Conservation (phyloP, 441 rosid genomes). For the Euphorbia celastroides region DNA sequence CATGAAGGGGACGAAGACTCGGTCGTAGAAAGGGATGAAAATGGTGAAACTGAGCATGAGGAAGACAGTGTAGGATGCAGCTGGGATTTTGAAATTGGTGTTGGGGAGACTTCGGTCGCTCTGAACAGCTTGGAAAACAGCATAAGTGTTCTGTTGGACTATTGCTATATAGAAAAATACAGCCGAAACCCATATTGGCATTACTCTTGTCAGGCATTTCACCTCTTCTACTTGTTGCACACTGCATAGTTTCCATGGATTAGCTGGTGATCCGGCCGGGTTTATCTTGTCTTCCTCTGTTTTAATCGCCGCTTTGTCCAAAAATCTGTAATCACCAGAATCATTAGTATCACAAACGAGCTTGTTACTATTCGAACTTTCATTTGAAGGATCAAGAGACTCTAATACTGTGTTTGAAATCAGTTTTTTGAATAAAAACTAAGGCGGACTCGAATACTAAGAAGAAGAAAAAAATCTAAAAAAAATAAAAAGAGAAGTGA, state of each 20-base stretch:
- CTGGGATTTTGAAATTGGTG: constrained; percentile 47
- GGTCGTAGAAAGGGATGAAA: constrained; percentile 61
- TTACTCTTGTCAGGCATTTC: constrained; percentile 61
- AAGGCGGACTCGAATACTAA: too few species aligned
- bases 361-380: too few species aligned
- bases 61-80: constrained; percentile 71
- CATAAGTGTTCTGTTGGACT: constrained; percentile 56
- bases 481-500: too few species aligned
- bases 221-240: constrained; percentile 85
- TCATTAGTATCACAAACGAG: too few species aligned
- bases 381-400: too few species aligned
- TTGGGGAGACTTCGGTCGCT: constrained; percentile 50
- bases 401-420: too few species aligned
- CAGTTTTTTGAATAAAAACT: too few species aligned
- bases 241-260: constrained; percentile 71
- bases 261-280: constrained; percentile 59
- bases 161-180: constrained; percentile 40
- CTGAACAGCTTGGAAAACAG: constrained; percentile 72
- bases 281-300: constrained; percentile 42
- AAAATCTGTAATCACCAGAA: constrained; percentile 45
- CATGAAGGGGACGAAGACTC: constrained; percentile 48
- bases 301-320: constrained; percentile 64
- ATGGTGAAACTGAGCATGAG: constrained; percentile 54
- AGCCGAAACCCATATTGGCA: constrained; percentile 59
- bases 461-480: too few species aligned